phyloP scores from a whole-genome alignment of 2,329 filamentous ascomycete genomes.

The Aspergillus cejpii region DNA sequence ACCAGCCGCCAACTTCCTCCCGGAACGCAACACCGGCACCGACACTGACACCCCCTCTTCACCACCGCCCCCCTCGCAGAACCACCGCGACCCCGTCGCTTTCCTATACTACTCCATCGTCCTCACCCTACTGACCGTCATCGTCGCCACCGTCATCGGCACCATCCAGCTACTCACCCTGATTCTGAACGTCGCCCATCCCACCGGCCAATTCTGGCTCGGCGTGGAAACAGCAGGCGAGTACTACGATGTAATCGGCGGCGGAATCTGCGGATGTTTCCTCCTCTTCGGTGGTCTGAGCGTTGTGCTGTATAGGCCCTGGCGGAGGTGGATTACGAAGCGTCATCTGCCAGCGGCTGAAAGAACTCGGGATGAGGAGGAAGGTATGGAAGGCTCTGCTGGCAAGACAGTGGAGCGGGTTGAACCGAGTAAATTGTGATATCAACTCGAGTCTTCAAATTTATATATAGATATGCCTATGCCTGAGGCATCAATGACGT shows the following conservation, averaged over 20 bases:
- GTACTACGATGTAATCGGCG: constrained; percentile 79
- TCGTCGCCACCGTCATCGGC: constrained; percentile 80
- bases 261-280: constrained; percentile 78
- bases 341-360: no score
- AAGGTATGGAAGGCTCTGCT: no score
- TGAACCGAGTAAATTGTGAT: no score
- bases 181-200: constrained; percentile 66
- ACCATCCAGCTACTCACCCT: constrained; percentile 76
- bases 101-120: constrained; percentile 92
- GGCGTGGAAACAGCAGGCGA: constrained; percentile 71
- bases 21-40: constrained; percentile 24
- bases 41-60: constrained; percentile 15
- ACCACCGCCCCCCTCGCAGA: constrained; percentile 18
- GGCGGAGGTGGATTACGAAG: constrained; percentile 57
- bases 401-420: no score
- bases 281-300: constrained; percentile 68
- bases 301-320: constrained; percentile 69
- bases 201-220: constrained; percentile 78
- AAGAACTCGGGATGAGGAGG: constrained; percentile 23
- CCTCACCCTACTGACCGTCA: constrained; percentile 72
- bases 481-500: neutral
- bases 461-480: no score
- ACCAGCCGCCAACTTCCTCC: constrained; percentile 38
- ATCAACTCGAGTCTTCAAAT: no score
- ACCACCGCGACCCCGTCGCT: constrained; percentile 73